Base-by-base conservation (phyloP, 202 grass and related monocot genomes). In the Carex arenaria region DNA sequence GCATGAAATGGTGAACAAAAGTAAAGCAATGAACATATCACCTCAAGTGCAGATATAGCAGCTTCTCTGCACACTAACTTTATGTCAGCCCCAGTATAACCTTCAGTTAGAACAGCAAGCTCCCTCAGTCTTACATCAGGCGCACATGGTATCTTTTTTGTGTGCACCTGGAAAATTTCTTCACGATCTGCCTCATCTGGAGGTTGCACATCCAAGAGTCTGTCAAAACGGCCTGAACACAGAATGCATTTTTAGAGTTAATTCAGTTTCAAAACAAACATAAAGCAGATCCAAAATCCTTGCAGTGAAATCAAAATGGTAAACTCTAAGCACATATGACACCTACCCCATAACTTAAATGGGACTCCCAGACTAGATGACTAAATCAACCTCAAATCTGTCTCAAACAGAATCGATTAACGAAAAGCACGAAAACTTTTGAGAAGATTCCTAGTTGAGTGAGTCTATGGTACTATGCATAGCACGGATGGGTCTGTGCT, bases 21-120 rank as follows among this genome's bases (percentile, higher is more conserved):
- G 15, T 85, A 78, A 65, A 78, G 12, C 14, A 72, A 76, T n/a
- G 7, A 22, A 75, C 6, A 0, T 26, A 89, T 28, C 91, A 98
- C 95, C 87, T 98, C 90, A 38, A 98, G 85, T 52, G 92, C 92
- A 42, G 87, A 89, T 86, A 98, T 85, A 52, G 90, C 92, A 31
- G 95, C 86, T 91, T 98, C 92, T 80, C 90, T 93, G 83, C 95
- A 98, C 45, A 91, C 65, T 73, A 93, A 80, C 78, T 87, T 97
- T 91, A 94, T 98, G 79, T 95, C 90, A 0, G 95, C 95, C 0
- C 92, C 95, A 18, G 95, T 95, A 86, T 98, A 94, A n/a, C 95
- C 92, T 90, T 98, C 49, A 70, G 92, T 93, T 54, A 91, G 89
- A 78, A 84, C 88, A 83, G 89, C 95, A 85, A 98, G 95, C 42